Conservation (phyloP, 75 land plant genomes). For the Pinus tabuliformis region DNA sequence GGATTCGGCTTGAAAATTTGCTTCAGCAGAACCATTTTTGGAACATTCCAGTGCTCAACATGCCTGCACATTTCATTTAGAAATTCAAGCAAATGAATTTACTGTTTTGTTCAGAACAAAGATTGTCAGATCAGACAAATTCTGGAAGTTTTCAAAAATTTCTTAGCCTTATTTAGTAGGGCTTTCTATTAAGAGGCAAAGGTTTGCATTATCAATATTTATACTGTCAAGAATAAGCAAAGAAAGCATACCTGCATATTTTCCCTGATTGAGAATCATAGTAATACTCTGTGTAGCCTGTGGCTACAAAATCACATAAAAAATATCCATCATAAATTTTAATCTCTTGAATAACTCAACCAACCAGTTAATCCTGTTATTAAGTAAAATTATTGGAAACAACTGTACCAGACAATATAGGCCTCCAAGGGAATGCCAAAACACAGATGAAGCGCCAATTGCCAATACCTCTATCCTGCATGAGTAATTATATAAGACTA, state of each 20-base stretch:
- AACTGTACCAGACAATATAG: slow-evolving; percentile 82
- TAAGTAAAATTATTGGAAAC: not conserved
- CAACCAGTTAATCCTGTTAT: not conserved
- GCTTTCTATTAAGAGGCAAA: not conserved
- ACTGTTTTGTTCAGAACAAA: not conserved
- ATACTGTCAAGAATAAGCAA: not conserved
- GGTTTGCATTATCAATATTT: not conserved
- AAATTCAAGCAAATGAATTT: slow-evolving; percentile 3
- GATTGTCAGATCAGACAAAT: not conserved
- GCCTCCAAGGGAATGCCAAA: slow-evolving; percentile 93
- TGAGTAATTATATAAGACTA: slow-evolving; percentile 6
- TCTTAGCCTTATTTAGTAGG: not conserved
- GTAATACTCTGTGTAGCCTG: slow-evolving; percentile 94
- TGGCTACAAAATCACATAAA: slow-evolving; percentile 53
- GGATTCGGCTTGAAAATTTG: slow-evolving; percentile 85
- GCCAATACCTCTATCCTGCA: slow-evolving; percentile 82
- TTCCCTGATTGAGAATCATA: slow-evolving; percentile 75
- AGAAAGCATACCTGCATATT: slow-evolving; percentile 73
- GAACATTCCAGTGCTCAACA: slow-evolving; percentile 95
- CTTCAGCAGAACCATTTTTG: slow-evolving; percentile 84
- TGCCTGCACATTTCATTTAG: slow-evolving; percentile 53
- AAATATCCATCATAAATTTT: not conserved
- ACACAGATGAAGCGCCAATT: slow-evolving; percentile 90
- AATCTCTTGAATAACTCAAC: slow-evolving; percentile 8
- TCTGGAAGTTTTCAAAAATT: not conserved